Percentiles rank a stretch among this genome's conserved stretches.
Evolutionary conservation across 2,329 filamentous ascomycete species (phyloP).

Genomic region (Colletotrichum sp.): DNA sequence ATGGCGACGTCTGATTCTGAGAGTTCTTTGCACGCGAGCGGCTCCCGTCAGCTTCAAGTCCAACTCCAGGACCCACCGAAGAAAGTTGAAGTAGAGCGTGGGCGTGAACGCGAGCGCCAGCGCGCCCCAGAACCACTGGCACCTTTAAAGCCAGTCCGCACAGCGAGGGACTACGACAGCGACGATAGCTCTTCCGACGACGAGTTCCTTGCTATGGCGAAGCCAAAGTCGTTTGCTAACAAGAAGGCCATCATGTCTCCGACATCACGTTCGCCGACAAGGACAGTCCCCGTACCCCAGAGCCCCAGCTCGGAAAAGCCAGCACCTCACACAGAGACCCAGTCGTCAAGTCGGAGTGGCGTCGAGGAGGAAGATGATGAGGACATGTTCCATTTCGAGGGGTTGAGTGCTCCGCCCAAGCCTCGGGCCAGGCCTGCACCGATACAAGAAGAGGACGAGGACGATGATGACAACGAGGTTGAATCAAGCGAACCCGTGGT

Average conservation of each 20-base stretch:
- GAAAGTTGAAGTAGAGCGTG: neutral
- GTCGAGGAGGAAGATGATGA: conserved; percentile 29
- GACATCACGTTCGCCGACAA: conserved; percentile 11
- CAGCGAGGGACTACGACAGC: conserved; percentile 12
- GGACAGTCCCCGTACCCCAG: neutral
- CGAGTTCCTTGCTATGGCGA: conserved; percentile 46
- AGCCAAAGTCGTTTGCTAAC: conserved; percentile 33
- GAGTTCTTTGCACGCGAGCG: conserved; percentile 5
- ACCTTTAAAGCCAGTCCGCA: neutral
- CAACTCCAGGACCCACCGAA: neutral
- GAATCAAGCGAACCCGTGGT: conserved; percentile 18
- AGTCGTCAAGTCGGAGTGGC: neutral
- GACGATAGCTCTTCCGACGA: conserved; percentile 42
- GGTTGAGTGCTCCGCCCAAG: conserved; percentile 33
- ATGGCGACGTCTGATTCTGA: conserved; percentile 13
- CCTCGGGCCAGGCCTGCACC: conserved; percentile 27
- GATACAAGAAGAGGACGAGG: conserved; percentile 41
- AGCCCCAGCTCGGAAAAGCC: conserved; percentile 1
- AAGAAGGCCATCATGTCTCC: conserved; percentile 27
- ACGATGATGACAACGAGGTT: conserved; percentile 27
- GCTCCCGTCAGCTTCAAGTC: neutral
- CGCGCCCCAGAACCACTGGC: neutral
- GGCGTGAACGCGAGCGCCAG: neutral
- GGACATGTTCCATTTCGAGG: conserved; percentile 54
- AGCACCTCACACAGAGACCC: neutral